Percentiles rank a stretch among this genome's conserved stretches.
These are phyloP conservation scores for Hypoxylon sp. DNA, from an alignment of 2,329 filamentous ascomycete genomes.

Conservation along the genomic window DNA sequence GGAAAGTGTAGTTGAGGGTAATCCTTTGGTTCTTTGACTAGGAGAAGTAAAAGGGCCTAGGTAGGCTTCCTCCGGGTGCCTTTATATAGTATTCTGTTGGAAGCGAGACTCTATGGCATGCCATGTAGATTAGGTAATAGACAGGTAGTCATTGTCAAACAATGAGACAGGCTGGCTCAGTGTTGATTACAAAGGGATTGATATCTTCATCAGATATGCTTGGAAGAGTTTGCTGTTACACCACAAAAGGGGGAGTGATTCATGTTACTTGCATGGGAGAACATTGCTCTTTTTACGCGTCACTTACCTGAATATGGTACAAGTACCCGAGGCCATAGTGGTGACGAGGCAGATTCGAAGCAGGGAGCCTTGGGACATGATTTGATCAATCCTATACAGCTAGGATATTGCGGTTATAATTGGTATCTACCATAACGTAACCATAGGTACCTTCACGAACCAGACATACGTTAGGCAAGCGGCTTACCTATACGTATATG, in stretches of 20 bases:
- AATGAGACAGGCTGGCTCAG: background rate
- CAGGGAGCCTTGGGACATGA: too few relatives aligned
- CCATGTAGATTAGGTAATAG: background rate
- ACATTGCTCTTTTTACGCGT: background rate
- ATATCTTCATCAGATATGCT: background rate
- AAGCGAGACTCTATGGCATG: background rate
- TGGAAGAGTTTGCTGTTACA: background rate
- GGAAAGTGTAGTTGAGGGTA: background rate
- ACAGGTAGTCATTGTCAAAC: slow-evolving; percentile 4
- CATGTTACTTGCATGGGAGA: background rate
- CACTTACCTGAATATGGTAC: too few relatives aligned
- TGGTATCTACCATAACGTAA: too few relatives aligned
- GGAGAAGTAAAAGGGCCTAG: background rate
- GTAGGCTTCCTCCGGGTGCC: too few relatives aligned
- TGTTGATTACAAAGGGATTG: background rate
- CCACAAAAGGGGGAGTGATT: background rate
- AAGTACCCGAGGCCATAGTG: too few relatives aligned
- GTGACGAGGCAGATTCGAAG: too few relatives aligned
- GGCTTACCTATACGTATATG: too few relatives aligned
- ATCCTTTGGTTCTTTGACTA: background rate
- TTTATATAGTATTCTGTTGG: slow-evolving; percentile 3
- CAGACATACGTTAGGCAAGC: too few relatives aligned
- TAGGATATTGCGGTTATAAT: too few relatives aligned
- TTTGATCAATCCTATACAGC: too few relatives aligned
- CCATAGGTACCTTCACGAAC: too few relatives aligned